Conservation (phyloP, 2,329 filamentous ascomycete genomes). For the Trichophyton benhamiae region DNA sequence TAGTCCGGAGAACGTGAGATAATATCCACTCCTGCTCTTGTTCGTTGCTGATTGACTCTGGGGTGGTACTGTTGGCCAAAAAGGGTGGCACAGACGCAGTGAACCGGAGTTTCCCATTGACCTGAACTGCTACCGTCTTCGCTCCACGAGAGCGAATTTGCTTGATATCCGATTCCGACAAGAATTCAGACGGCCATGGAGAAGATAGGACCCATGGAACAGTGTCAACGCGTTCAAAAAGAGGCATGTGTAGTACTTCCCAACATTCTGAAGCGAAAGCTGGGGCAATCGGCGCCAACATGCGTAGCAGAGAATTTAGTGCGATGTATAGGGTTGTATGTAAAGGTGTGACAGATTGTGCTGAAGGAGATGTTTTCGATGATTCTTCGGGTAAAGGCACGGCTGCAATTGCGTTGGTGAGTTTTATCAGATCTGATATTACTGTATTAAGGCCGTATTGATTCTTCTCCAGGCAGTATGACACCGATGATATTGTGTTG, state of each 20-base stretch:
- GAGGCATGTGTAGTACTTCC: conserved; percentile 41
- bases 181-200: conserved; percentile 45
- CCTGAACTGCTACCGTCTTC: conserved; percentile 51
- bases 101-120: conserved; percentile 68
- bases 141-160: conserved; percentile 40
- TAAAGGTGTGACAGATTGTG: conserved; percentile 14
- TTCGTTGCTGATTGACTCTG: conserved; percentile 3
- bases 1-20: conserved; percentile 47
- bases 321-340: conserved; percentile 33
- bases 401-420: conserved; percentile 57
- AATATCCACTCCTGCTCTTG: conserved; percentile 50
- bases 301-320: conserved; percentile 48
- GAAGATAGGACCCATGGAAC: conserved; percentile 32
- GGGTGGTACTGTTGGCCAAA: conserved; percentile 16
- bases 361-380: not conserved
- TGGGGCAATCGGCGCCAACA: conserved; percentile 69
- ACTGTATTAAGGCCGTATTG: conserved; percentile 72
- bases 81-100: conserved; percentile 51
- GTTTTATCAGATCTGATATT: conserved; percentile 67
- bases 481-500: conserved; percentile 53
- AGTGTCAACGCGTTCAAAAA: conserved; percentile 9
- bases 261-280: conserved; percentile 74
- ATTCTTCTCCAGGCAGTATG: conserved; percentile 53
- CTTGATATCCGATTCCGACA: conserved; percentile 27
- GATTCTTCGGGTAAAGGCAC: conserved; percentile 22